These are phyloP conservation scores for Zygosaccharomyces pseudorouxii DNA, from an alignment of 805 yeast species.

Conservation along the genomic window DNA sequence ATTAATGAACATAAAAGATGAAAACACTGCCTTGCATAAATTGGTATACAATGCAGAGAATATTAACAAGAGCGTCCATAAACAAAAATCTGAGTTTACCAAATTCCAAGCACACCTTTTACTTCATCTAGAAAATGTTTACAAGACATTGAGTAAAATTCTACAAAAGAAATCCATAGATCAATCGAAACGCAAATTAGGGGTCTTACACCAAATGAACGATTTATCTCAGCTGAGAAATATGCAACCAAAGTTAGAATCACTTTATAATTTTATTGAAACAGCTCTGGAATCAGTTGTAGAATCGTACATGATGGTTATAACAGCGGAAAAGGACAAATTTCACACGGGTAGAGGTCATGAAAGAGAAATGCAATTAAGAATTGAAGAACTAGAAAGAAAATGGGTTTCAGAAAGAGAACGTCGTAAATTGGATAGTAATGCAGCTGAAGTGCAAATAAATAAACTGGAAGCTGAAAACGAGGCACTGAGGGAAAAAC, in stretches of 20 bases:
- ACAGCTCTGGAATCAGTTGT: constrained; percentile 57
- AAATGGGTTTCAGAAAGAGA: constrained; percentile 72
- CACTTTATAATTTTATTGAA: constrained; percentile 51
- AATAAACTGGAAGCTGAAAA: constrained; percentile 55
- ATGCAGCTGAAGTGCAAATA: constrained; percentile 50
- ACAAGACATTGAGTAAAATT: constrained; percentile 47
- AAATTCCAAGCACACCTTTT: constrained; percentile 42
- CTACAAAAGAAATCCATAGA: constrained; percentile 54
- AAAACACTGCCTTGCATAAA: constrained; percentile 25
- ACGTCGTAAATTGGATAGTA: constrained; percentile 56
- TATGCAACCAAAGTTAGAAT: constrained; percentile 36
- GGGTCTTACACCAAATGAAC: constrained; percentile 33
- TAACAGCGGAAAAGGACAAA: constrained; percentile 20
- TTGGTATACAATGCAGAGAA: constrained; percentile 22
- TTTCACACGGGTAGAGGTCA: constrained; percentile 13
- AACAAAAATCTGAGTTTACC: constrained; percentile 33
- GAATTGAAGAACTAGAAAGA: constrained; percentile 58
- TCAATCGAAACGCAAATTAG: constrained; percentile 54
- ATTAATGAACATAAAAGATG: constrained; percentile 22
- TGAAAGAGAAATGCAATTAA: constrained; percentile 41
- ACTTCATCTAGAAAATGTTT: constrained; percentile 46
- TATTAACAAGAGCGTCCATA: constrained; percentile 18
- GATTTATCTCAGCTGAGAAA: constrained; percentile 25
- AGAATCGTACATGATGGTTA: constrained; percentile 44
- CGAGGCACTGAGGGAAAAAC: constrained; percentile 34